Evolutionary conservation across 2,329 filamentous ascomycete genomes (phyloP), one percentile per base, ranked within the genome.

Genomic region (Fusarium anguioides): DNA sequence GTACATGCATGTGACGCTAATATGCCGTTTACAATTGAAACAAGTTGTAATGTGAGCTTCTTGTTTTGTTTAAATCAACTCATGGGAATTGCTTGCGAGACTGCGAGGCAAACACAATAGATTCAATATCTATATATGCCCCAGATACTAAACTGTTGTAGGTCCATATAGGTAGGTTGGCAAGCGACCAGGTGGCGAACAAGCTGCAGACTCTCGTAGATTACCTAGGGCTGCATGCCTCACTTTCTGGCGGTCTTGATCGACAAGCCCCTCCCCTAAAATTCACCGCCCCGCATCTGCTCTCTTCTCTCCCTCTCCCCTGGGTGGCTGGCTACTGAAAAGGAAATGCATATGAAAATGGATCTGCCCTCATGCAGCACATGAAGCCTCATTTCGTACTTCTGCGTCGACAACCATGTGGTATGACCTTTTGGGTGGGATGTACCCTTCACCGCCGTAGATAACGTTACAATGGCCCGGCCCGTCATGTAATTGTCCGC

Each of bases 141-240:
- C 33, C n/a, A 26, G 23, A n/a, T 23, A 26, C 33, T 27, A 21
- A 26, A 18, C n/a, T 33, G 20, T n/a, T 27, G 17, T 26, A 40
- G 23, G 11, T 26, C 29, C 17, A 14, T 31, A 31, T 31, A 31
- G 29, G 27, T 12, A 29, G 27, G 27, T 12, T 12, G 26, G 26
- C 12, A 27, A 10, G n/a, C n/a, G n/a, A 26, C 12, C 15, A 15
- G 12, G 4, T 31, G n/a, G 35, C 24, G 39, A 33, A 54, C 42
- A 59, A 45, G 35, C 36, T 65, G 62, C 35, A 37, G 40, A 39
- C 60, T 60, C 54, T 45, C 37, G 40, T 60, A 65, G 60, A 65
- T 60, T 61, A n/a, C n/a, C n/a, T n/a, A 54, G 36, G 62, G 61
- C 55, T 66, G 61, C 61, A 66, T 61, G 29, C 49, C 55, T 65